These are phyloP conservation scores for Stephanodiscus triporus DNA, from an alignment of 108 stramenopile species.

Conservation along the genomic window DNA sequence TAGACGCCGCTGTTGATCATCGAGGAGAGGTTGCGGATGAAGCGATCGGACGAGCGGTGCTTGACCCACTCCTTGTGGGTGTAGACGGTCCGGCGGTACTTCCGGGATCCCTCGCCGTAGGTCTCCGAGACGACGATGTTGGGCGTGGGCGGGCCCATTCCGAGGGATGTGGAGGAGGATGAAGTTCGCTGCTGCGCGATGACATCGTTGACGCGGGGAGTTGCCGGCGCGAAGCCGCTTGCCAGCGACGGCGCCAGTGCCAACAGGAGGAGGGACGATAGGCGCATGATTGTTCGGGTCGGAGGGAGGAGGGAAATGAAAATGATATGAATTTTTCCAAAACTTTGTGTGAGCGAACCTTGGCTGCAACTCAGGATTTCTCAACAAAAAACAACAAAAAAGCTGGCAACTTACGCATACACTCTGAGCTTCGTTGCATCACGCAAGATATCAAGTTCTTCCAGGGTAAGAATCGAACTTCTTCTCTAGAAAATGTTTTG, in stretches of 20 bases:
- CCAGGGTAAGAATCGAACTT: no score
- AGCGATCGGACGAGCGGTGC: conserved; percentile 69
- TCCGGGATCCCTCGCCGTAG: conserved; percentile 64
- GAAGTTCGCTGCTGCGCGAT: background rate
- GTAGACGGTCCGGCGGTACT: conserved; percentile 78
- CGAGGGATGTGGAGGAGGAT: conserved; percentile 10
- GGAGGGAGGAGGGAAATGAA: background rate
- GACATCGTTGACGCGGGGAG: background rate
- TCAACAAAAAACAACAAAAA: no score
- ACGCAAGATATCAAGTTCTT: no score
- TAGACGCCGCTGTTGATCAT: conserved; percentile 62
- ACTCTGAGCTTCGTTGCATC: no score
- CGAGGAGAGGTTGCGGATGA: conserved; percentile 53
- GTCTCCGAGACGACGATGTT: conserved; percentile 25
- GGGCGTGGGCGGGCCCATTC: conserved; percentile 22
- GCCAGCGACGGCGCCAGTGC: conserved; percentile 11
- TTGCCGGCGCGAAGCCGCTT: conserved; percentile 20
- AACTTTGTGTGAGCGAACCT: no score
- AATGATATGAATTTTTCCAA: no score
- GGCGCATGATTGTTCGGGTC: conserved; percentile 12
- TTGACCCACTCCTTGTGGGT: conserved; percentile 75
- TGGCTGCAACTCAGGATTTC: no score
- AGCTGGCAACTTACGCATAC: no score
- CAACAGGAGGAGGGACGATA: conserved; percentile 32
- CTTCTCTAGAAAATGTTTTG: no score